Evolutionary conservation across 768 basidiomycete genomes (phyloP), one percentile per base, ranked within the genome.

Genomic region (Crucibulum laeve): DNA sequence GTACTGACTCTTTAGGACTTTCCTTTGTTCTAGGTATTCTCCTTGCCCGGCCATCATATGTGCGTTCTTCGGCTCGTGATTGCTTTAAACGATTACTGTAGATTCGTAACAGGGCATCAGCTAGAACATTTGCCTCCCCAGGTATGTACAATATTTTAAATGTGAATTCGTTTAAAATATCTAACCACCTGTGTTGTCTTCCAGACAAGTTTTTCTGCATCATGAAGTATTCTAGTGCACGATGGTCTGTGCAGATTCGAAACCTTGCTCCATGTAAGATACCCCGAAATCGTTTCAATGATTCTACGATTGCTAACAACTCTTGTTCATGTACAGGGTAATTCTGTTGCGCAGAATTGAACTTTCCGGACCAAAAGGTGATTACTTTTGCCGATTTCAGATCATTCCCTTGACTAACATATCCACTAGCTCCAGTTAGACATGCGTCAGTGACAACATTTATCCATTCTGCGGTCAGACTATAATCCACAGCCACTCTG

Each of bases 251-350:
- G 34, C 45, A 63, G 5, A 71, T 51, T 0, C 35, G 3, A 53
- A 60, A 52, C 0, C 22, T 18, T 1, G 32, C 19, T 0, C 63
- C 55, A 0, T 58, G 22, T 0, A 57, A 38, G 33, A 48, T 41
- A 0, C 38, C 44, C 0, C 53, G 28, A 57, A 57, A 68, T 17
- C 55, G 51, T 26, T 55, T 44, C 0, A 63, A 48, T 0, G 63
- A 60, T 3, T 57, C 46, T 0, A 71, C 49, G 8, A 71, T 64
- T 0, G 68, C 66, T 0, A 69, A 44, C 0, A 71, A 42, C 42
- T 70, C 66, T 42, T 65, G 61, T 42, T 71, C 59, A 30, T 71
- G 67, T 0, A 63, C 56, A 0, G 65, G 62, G 34, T 71, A 72
- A 38, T 70, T 68, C 15, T 2, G n/a, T 25, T 55, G 47, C 0